Base-by-base conservation (phyloP, 495 filamentous ascomycete species). In the Neurospora sp. region DNA sequence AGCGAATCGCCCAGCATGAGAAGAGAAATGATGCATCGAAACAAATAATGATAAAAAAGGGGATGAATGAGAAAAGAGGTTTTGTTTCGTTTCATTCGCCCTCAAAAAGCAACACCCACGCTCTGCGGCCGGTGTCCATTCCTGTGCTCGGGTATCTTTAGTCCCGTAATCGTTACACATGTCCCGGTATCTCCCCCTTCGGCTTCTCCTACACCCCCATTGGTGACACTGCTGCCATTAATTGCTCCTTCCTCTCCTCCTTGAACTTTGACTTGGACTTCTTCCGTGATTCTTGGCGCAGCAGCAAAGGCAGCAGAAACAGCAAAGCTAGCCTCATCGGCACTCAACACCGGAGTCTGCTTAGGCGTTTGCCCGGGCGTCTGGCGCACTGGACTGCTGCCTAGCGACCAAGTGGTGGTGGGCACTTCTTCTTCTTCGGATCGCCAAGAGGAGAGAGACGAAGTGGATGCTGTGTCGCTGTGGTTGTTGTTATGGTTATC, bases 371-470 rank as follows among this genome's bases (percentile, higher is more conserved):
- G 27, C 12, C 54, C 54, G 7, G 54, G 54, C 71, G 73, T 79
- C 69, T 82, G 78, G 20, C 82, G 80, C 4, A 78, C 73, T n/a
- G 82, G 78, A 38, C 76, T 82, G 71, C 80, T 82, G 54, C 82
- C 82, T n/a, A 83, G 84, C 8, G 85, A 85, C 77, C 83, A 80
- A 37, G 80, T 83, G 3, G 84, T 85, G 38, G 84, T 83, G 23
- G 82, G 74, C 4, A 82, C 83, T 38, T 79, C 79, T 39, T 83
- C 79, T 70, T 83, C 83, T 38, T 81, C 77, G 11, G 82, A 82
- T 31, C 54, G 54, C 54, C 54, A 66, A 1, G 54, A 66, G 27
- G 14, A 66, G 27, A 35, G 14, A 0, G 54, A 66, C 27, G 14
- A 66, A 1, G 14, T 18, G 54, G 54, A 66, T 2, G 20, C 20